Conservation (phyloP, 73 alveolate genomes). For the Tetrahymena elliotti region DNA sequence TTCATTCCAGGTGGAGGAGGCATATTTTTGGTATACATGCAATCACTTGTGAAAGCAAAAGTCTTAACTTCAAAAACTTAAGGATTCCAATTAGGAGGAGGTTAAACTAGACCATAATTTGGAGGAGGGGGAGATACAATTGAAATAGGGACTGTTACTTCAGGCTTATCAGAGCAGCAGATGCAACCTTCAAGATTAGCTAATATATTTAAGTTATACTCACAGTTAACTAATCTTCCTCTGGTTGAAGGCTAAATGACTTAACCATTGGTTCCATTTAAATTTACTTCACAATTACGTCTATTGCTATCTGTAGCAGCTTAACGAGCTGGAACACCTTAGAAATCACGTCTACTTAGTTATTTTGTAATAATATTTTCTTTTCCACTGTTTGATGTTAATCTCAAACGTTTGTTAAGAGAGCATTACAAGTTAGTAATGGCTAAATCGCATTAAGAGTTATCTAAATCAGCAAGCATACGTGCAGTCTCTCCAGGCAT, state of each 20-base stretch:
- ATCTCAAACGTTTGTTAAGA: slow-evolving; percentile 8
- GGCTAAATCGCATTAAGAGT: slow-evolving; percentile 25
- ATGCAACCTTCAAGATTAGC: slow-evolving; percentile 38
- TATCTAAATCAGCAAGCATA: slow-evolving; percentile 29
- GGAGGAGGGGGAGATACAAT: slow-evolving; percentile 36
- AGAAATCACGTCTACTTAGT: neutral
- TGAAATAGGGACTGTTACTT: slow-evolving; percentile 19
- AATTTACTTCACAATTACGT: neutral
- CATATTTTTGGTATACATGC: neutral
- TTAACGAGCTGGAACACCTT: slow-evolving; percentile 16
- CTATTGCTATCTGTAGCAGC: slow-evolving; percentile 16
- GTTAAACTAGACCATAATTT: neutral
- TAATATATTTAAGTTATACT: neutral
- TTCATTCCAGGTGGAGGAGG: neutral
- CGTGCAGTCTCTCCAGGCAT: slow-evolving; percentile 37
- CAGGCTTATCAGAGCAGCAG: slow-evolving; percentile 21
- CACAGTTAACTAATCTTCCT: slow-evolving; percentile 21
- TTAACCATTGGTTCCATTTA: neutral
- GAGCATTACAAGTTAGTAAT: neutral
- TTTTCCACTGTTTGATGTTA: slow-evolving; percentile 17
- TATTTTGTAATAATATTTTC: neutral
- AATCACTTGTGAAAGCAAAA: neutral
- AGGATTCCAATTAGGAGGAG: slow-evolving; percentile 40
- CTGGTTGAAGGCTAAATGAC: slow-evolving; percentile 25
- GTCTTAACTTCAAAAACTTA: slow-evolving; percentile 11